These are phyloP conservation scores for Plicaturopsis crispa DNA, from an alignment of 768 basidiomycete genomes.

Conservation along the genomic window DNA sequence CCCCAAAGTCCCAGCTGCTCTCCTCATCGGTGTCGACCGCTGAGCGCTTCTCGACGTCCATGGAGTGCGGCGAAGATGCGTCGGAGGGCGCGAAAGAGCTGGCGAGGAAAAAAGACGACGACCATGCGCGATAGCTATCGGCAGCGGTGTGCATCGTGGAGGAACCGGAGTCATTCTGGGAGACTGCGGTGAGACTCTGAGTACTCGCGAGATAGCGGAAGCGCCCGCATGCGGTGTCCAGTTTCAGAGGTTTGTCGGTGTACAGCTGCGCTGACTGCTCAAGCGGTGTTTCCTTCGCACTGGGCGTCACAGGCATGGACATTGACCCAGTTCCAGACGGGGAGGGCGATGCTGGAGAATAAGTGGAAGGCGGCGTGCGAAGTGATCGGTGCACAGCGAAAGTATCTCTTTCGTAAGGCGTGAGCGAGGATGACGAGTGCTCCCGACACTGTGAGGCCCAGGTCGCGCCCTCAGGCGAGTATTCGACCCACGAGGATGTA, in stretches of 20 bases:
- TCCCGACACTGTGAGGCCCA: slow-evolving; percentile 48
- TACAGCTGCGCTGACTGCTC: slow-evolving; percentile 25
- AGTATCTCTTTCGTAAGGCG: slow-evolving; percentile 21
- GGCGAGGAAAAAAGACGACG: slow-evolving; percentile 48
- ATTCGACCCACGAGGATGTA: slow-evolving; percentile 24
- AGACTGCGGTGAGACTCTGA: no score
- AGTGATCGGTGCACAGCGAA: slow-evolving; percentile 33
- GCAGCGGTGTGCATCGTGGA: slow-evolving; percentile 73
- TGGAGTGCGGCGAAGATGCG: slow-evolving; percentile 22
- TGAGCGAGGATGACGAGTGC: slow-evolving; percentile 35
- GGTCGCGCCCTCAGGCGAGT: slow-evolving; percentile 42
- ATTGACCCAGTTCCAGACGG: slow-evolving; percentile 28
- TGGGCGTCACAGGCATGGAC: slow-evolving; percentile 55
- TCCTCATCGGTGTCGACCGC: slow-evolving; percentile 43
- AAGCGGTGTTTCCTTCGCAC: slow-evolving; percentile 36
- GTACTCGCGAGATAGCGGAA: no score
- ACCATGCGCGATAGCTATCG: slow-evolving; percentile 56
- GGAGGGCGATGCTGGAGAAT: slow-evolving; percentile 35
- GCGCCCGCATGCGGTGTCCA: slow-evolving; percentile 47
- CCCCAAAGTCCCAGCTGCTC: no score
- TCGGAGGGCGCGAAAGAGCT: slow-evolving; percentile 33
- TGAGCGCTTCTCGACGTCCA: slow-evolving; percentile 29
- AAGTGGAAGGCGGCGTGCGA: slow-evolving; percentile 43
- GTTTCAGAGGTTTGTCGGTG: slow-evolving; percentile 40
- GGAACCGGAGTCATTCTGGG: slow-evolving; percentile 46